Base-by-base conservation (phyloP, 139 green algal genomes). In the Zygnema circumcarinatum region DNA sequence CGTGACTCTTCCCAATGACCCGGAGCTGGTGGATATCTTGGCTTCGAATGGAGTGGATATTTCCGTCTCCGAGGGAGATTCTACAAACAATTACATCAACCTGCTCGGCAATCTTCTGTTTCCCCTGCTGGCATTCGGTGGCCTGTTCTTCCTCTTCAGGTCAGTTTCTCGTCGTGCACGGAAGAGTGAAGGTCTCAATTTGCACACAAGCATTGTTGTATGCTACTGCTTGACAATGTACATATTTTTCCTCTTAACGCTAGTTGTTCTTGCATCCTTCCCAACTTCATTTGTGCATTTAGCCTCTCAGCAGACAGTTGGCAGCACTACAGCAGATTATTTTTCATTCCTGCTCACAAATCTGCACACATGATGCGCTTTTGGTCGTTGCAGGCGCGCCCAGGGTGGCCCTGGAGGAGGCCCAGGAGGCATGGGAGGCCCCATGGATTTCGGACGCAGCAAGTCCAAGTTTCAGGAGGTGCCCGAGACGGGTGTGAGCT, bases 381-480 rank as follows among this genome's bases (percentile, higher is more conserved):
- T n/a, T n/a, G n/a, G n/a, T 38, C 36, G 11, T 78, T 78, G 36
- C 69, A 86, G 86, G 84, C 83, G 87, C 35, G 68, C 87, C 25
- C 87, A 91, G 87, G 83, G 83, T 38, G 83, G 83, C 56, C 62
- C 78, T 31, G 83, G 85, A 31, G 90, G 91, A 1, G 89, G 90
- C 21, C 54, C 56, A 53, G 92, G 95, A 79, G 96, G 96, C 67
- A 79, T 86, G 47, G 91, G 91, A 47, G 97, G 97, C 67, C 95
- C 97, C 78, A 98, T 99, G 97, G 97, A 99, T 91, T 99, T 99
- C 93, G 97, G 95, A 38, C 94, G 94, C 86, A 95, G 90, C 86
- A 99, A 99, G 94, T 96, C 92, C 88, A 99, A 99, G 94, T 99
- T 99, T 93, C 97, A 99, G 95, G 97, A 99, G 92, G 95, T 98